A percentile compares a stretch with the other conserved stretches of the same genome.
Evolutionary conservation across 1,284 basidiomycete species (phyloP).

Genomic region (Boletus sp.): DNA sequence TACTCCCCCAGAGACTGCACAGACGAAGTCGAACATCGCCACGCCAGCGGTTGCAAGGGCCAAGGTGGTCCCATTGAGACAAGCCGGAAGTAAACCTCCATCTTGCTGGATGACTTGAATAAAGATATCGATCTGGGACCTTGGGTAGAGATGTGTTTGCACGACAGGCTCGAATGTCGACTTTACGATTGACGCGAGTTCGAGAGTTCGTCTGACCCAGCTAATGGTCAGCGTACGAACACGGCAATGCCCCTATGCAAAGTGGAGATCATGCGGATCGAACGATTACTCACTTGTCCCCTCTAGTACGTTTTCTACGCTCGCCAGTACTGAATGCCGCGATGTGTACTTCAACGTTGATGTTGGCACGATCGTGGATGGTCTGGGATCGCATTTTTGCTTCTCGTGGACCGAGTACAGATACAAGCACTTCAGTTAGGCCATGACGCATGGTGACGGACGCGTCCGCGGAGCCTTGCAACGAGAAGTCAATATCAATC

Average conservation of each 20-base stretch:
- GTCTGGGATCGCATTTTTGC: conserved; percentile 73
- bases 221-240: conserved; percentile 3
- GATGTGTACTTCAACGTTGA: conserved; percentile 84
- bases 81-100: conserved; percentile 88
- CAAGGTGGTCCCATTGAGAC: conserved; percentile 93
- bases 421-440: conserved; percentile 82
- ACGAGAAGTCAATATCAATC: conserved; percentile 74
- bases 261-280: not conserved
- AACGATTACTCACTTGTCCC: conserved; percentile 76
- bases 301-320: conserved; percentile 69
- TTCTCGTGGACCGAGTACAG: conserved; percentile 91
- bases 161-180: conserved; percentile 96
- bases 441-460: conserved; percentile 85
- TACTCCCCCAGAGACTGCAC: conserved; percentile 80
- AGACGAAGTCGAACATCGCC: conserved; percentile 88
- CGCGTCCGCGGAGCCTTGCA: conserved; percentile 82
- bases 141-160: conserved; percentile 87
- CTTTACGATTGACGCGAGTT: conserved; percentile 84
- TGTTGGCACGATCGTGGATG: conserved; percentile 77
- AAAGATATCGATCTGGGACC: conserved; percentile 92
- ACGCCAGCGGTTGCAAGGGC: conserved; percentile 91
- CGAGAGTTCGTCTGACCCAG: conserved; percentile 73
- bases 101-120: conserved; percentile 93
- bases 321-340: conserved; percentile 86
- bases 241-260: not conserved